Percentiles rank a stretch among this genome's conserved stretches.
These are phyloP conservation scores for Pisolithus albus DNA, from an alignment of 768 basidiomycete genomes.

Conservation along the genomic window DNA sequence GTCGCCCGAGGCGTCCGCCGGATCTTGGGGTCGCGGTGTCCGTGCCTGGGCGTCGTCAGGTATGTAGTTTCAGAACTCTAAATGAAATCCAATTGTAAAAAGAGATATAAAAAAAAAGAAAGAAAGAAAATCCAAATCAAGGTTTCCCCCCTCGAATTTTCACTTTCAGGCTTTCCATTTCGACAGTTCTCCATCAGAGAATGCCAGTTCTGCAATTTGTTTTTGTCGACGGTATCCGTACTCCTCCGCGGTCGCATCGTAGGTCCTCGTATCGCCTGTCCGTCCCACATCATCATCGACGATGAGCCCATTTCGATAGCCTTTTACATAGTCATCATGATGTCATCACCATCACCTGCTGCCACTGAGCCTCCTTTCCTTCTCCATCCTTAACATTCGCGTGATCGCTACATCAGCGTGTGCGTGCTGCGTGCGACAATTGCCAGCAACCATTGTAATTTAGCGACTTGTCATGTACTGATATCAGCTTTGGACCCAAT, in stretches of 20 bases:
- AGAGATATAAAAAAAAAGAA: background rate
- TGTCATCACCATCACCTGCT: background rate
- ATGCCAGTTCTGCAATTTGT: background rate
- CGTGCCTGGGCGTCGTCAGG: constrained; percentile 26
- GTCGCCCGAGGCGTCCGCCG: constrained; percentile 10
- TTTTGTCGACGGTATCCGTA: background rate
- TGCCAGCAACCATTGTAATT: background rate
- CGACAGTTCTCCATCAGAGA: background rate
- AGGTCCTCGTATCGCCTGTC: constrained; percentile 2
- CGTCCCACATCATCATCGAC: background rate
- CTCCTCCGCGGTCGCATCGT: background rate
- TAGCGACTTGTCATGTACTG: background rate
- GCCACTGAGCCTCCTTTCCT: background rate
- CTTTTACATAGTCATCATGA: constrained; percentile 2
- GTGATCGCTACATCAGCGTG: background rate
- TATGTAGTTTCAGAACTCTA: constrained; percentile 11
- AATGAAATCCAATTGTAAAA: constrained; percentile 5
- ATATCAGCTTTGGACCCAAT: background rate
- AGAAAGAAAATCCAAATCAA: background rate
- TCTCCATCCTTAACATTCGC: background rate
- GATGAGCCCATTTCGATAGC: background rate
- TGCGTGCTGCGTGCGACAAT: no score
- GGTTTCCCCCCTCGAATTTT: background rate
- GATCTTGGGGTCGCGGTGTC: background rate
- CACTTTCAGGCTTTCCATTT: constrained; percentile 1